Conservation (phyloP, 257 asterid genomes). For the Osmanthus fragrans region DNA sequence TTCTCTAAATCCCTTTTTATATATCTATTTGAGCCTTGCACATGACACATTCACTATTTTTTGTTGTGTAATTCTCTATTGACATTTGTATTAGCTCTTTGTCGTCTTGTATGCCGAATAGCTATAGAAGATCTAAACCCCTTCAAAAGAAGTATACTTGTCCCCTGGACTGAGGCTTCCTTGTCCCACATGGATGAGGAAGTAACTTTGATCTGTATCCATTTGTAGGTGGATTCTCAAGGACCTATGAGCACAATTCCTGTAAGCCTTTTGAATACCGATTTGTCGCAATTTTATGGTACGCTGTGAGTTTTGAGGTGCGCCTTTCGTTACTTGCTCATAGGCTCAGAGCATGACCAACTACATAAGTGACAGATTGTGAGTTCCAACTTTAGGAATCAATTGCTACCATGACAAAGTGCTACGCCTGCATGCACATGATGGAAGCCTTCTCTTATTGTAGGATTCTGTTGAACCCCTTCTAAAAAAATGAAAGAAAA, state of each 20-base stretch:
- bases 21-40: background rate
- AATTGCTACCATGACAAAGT: background rate
- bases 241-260: background rate
- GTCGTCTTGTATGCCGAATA: background rate
- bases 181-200: background rate
- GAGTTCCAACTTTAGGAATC: background rate
- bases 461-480: background rate
- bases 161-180: background rate
- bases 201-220: background rate
- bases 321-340: background rate
- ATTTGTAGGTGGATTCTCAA: background rate
- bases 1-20: constrained; percentile 10
- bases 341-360: background rate
- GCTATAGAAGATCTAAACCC: background rate
- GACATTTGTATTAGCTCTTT: background rate
- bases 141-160: constrained; percentile 2
- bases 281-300: background rate
- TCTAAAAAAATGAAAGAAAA: too few relatives aligned
- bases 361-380: background rate
- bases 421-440: background rate
- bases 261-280: background rate
- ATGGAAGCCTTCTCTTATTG: background rate
- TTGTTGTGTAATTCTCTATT: background rate
- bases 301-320: background rate
- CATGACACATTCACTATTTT: background rate